Evolutionary conservation across 2,329 filamentous ascomycete species (phyloP).

Genomic region (Fusarium nygamai): DNA sequence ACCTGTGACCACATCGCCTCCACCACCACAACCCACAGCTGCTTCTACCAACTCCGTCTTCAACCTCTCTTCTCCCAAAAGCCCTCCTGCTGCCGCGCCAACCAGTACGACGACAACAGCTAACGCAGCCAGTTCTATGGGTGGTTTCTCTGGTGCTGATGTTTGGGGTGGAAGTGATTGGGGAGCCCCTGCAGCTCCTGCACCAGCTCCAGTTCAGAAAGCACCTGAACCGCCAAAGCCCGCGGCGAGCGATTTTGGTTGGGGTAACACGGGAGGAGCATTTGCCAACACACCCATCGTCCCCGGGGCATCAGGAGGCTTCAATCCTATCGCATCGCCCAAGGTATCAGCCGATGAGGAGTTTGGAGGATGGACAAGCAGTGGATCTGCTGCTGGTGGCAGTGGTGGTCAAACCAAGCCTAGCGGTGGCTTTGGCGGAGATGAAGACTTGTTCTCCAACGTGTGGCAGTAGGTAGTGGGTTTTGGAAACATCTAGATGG

Average conservation of each 20-base stretch:
- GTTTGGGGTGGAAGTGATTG: conserved; percentile 92
- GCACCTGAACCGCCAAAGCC: conserved; percentile 60
- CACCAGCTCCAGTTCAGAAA: conserved; percentile 66
- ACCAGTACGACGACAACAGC: conserved; percentile 49
- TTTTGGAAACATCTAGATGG: conserved; percentile 27
- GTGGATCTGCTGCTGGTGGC: conserved; percentile 58
- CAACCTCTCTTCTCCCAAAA: conserved; percentile 73
- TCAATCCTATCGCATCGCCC: conserved; percentile 63
- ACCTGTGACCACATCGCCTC: conserved; percentile 58
- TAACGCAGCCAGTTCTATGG: conserved; percentile 49
- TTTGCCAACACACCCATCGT: conserved; percentile 70
- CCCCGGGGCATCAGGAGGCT: conserved; percentile 71
- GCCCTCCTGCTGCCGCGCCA: conserved; percentile 56
- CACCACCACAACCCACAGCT: conserved; percentile 54
- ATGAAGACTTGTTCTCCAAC: conserved; percentile 93
- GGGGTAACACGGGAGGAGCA: conserved; percentile 59
- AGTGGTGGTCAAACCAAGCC: conserved; percentile 59
- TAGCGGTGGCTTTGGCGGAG: conserved; percentile 68
- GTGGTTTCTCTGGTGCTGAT: conserved; percentile 65
- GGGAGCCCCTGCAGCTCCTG: conserved; percentile 68
- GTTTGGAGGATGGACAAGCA: conserved; percentile 93
- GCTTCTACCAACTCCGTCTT: conserved; percentile 73
- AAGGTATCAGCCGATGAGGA: conserved; percentile 90
- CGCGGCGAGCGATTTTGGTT: conserved; percentile 70
- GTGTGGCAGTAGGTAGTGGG: conserved; percentile 79